Evolutionary conservation across 345 rosid genomes (phyloP), one percentile per base, ranked within the genome.

Genomic region (Linum lewisii): DNA sequence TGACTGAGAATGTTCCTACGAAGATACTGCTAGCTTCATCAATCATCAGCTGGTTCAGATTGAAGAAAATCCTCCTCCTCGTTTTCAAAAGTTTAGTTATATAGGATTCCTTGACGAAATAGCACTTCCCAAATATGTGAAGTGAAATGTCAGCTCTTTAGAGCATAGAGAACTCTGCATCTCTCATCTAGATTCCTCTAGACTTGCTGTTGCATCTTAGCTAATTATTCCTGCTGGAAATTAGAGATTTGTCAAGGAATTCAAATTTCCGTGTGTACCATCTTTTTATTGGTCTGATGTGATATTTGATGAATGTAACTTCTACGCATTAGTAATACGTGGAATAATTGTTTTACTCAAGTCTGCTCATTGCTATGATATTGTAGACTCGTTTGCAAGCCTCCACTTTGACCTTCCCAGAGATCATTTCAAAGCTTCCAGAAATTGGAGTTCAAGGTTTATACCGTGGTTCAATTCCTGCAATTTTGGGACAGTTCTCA

Each of bases 301-400:
- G 14, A 42, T 42, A 16, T 7, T 42, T 42, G 47, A 42, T 16
- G 18, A 42, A 42, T 16, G 47, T 42, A 16, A 11, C 18, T 42
- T 16, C 18, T 3, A 42, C 2, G 9, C 18, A 42, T 42, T 42
- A 42, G 18, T 11, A 2, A 42, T 42, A 42, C 18, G 14, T 16
- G 18, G 47, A 11, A 19, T 20, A 7, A 3, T 24, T 20, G 3
- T 52, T 4, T 21, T 52, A 52, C 51, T 44, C 36, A 47, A 59
- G 29, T 61, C 23, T 63, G 55, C n/a, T 59, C 51, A 7, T 51
- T 16, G 37, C 69, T 67, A 63, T 68, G 59, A 22, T 15, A 53
- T 67, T 24, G 56, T 75, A 93, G 99, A 93, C 99, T 56, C 90
- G 94, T 57, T 95, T 93, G 66, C 99, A 93, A 77, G 99, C 97